phyloP scores from a whole-genome alignment of 129 eudicot species.

The Arctium lappa region DNA sequence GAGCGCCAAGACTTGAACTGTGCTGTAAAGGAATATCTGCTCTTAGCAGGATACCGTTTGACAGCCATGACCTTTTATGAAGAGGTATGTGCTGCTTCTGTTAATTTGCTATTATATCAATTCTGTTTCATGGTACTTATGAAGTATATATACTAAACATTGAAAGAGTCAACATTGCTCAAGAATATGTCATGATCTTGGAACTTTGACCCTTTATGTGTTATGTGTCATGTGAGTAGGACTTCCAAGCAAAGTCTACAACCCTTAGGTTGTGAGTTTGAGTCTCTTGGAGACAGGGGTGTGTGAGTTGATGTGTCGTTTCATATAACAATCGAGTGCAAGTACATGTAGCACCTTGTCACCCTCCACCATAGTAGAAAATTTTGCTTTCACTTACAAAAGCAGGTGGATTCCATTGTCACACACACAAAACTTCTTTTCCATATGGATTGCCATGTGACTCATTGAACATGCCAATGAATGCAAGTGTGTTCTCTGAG shows the following conservation, averaged over 20 bases:
- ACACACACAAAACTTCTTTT: background rate
- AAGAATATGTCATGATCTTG: background rate
- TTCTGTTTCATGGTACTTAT: conserved; percentile 10
- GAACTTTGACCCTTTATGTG: background rate
- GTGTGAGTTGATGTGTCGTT: background rate
- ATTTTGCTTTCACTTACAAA: background rate
- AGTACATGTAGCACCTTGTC: background rate
- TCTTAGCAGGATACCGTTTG: conserved; percentile 95
- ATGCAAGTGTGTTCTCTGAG: background rate
- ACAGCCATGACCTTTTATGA: conserved; percentile 99
- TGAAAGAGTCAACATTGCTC: conserved; percentile 4
- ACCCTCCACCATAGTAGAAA: background rate
- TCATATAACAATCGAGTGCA: background rate
- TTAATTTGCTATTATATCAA: background rate
- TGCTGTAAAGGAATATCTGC: conserved; percentile 93
- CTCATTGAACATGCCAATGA: background rate
- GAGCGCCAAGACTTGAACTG: conserved; percentile 91
- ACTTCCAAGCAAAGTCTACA: background rate
- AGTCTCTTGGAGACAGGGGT: background rate
- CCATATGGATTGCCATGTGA: background rate
- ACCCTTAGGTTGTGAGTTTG: background rate
- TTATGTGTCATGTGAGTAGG: background rate
- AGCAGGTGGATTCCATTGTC: background rate
- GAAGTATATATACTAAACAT: background rate
- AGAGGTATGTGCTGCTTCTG: conserved; percentile 59